A percentile compares a stretch with the other conserved stretches of the same genome.
These are phyloP conservation scores for Fagus crenata DNA, from an alignment of 306 rosid species.

Conservation along the genomic window DNA sequence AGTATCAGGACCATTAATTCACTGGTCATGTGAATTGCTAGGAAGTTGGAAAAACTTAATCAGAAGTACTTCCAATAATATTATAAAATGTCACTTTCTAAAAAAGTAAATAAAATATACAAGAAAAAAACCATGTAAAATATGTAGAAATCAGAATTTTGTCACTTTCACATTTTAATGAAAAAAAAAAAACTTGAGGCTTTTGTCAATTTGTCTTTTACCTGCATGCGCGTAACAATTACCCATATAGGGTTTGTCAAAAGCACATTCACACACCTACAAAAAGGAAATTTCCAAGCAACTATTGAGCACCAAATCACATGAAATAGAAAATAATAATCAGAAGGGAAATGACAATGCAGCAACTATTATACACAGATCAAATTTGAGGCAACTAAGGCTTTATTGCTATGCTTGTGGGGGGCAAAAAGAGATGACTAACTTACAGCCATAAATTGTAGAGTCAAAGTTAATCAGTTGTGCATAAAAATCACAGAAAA, in stretches of 20 bases:
- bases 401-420: not conserved
- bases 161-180: conserved; percentile 8
- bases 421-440: not conserved
- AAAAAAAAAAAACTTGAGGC: conserved; percentile 18
- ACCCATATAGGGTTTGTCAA: conserved; percentile 95
- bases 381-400: not conserved
- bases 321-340: conserved; percentile 1
- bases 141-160: not conserved
- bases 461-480: conserved; percentile 8
- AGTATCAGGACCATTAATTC: not conserved
- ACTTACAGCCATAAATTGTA: not conserved
- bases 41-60: not conserved
- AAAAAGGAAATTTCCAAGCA: conserved; percentile 29
- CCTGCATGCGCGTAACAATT: conserved; percentile 96
- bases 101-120: not conserved
- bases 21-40: not conserved
- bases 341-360: not conserved
- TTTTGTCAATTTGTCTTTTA: conserved; percentile 30
- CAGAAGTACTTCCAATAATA: not conserved
- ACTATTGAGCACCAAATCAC: conserved; percentile 15
- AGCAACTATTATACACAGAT: not conserved
- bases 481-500: not conserved
- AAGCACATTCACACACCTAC: conserved; percentile 93
- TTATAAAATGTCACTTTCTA: not conserved
- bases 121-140: not conserved